A percentile compares a stretch with the other conserved stretches of the same genome.
These are phyloP conservation scores for Wallacemonas sp. DNA, from an alignment of 208 protist genomes.

Conservation along the genomic window DNA sequence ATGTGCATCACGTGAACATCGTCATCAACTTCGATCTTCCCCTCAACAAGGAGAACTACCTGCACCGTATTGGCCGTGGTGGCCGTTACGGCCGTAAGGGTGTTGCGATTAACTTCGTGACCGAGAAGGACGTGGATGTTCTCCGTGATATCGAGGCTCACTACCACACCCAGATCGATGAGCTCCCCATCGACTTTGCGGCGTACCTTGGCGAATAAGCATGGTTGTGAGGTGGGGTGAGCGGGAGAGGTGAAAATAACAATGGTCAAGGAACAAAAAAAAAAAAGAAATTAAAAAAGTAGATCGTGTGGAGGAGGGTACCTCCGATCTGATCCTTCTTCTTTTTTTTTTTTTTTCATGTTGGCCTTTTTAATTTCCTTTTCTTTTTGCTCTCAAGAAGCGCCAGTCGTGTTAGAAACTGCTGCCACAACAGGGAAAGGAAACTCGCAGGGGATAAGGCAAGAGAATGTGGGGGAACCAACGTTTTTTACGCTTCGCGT, in stretches of 20 bases:
- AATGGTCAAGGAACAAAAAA: conserved; percentile 3
- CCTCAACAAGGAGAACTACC: conserved; percentile 99
- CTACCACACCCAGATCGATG: conserved; percentile 99
- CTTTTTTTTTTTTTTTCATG: conserved; percentile 10
- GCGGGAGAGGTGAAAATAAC: conserved; percentile 17
- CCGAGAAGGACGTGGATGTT: conserved; percentile 95
- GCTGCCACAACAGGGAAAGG: too few species aligned
- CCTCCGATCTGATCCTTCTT: not conserved
- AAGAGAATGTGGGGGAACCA: too few species aligned
- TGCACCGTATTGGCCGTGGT: conserved; percentile 99
- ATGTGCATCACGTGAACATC: conserved; percentile 99
- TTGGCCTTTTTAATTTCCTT: conserved; percentile 11
- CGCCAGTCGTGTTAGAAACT: too few species aligned
- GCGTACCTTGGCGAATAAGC: conserved; percentile 76
- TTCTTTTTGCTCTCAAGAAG: conserved; percentile 5
- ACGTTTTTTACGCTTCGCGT: too few species aligned
- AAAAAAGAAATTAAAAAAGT: not conserved
- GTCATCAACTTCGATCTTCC: conserved; percentile 99
- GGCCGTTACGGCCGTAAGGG: conserved; percentile 99
- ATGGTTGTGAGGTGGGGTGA: conserved; percentile 92
- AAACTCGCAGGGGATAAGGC: too few species aligned
- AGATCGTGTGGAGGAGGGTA: too few species aligned
- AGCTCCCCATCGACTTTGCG: conserved; percentile 98
- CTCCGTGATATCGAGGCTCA: conserved; percentile 98
- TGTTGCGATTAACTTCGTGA: conserved; percentile 99